These are phyloP conservation scores for Hemisphaericaspora xylanilytica DNA, from an alignment of 1,139 yeast genomes.

Conservation along the genomic window DNA sequence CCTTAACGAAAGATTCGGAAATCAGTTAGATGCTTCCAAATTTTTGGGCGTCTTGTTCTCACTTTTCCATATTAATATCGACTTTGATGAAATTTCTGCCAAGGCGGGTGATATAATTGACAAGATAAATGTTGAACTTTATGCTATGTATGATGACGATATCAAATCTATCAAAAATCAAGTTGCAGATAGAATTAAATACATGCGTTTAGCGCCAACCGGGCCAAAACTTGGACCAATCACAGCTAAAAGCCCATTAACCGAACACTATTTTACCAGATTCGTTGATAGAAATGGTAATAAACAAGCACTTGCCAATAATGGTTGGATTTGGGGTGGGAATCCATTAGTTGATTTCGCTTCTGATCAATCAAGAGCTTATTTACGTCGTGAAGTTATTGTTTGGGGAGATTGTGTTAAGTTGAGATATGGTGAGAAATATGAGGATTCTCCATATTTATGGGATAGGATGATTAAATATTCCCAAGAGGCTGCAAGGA, in stretches of 20 bases:
- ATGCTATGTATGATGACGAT: conserved; percentile 77
- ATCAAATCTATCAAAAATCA: conserved; percentile 61
- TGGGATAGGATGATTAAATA: conserved; percentile 89
- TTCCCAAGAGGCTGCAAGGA: conserved; percentile 67
- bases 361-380: conserved; percentile 71
- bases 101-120: conserved; percentile 61
- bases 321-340: conserved; percentile 99
- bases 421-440: conserved; percentile 73
- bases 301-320: conserved; percentile 78
- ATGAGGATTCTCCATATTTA: conserved; percentile 80
- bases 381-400: conserved; percentile 86
- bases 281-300: conserved; percentile 55
- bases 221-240: conserved; percentile 79
- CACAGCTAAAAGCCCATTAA: conserved; percentile 56
- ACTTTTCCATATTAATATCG: conserved; percentile 28
- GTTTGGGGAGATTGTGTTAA: conserved; percentile 99
- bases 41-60: conserved; percentile 47
- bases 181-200: conserved; percentile 70
- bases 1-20: conserved; percentile 45
- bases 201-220: conserved; percentile 68
- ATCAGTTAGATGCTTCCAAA: conserved; percentile 49
- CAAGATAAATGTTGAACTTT: conserved; percentile 72
- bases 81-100: conserved; percentile 30
- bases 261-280: conserved; percentile 86
- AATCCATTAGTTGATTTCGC: conserved; percentile 94